Base-by-base conservation (phyloP, 495 filamentous ascomycete genomes). In the Chaetomidium leptoderma region DNA sequence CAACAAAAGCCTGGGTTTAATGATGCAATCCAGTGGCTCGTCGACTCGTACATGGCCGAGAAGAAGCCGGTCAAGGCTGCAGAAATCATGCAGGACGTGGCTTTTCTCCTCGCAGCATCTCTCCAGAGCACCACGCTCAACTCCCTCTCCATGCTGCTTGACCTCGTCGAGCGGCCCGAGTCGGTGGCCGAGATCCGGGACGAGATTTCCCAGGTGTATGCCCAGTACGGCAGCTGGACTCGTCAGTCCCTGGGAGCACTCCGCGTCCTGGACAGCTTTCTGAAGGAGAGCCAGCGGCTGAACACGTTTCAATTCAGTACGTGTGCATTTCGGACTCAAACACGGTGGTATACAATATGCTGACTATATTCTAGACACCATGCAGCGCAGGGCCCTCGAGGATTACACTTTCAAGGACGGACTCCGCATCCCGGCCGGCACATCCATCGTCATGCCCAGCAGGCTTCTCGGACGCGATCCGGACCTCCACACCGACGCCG, bases 81-180 rank as follows among this genome's bases (percentile, higher is more conserved):
- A 1, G 57, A 59, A 16, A 4, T 53, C 19, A 48, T 59, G 1
- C 48, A 59, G 19, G 35, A 59, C 23, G 30, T 53, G 48, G n/a
- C n/a, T n/a, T 43, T 59, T 14, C 39, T 59, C 40, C 47, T 47
- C 26, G 49, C 57, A 16, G 57, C 57, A 5, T 27, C 57, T 29
- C 53, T 59, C 29, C 48, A 59, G 40, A 59, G 57, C 57, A 59
- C 49, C 40, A 53, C 49, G 0, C 39, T 40, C 29, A 59, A 46
- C 26, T 14, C 36, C 19, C 42, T 59, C 21, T 59, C 57, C 1
- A 16, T 59, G 19, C 9, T 59, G 40, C 42, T 53, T n/a, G 57
- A 59, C 23, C 30, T 59, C 29, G 53, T 59, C n/a, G 57, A 59
- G 30, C 57, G 57, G 30, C 27, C 42, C 17, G 39, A 44, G 8